Evolutionary conservation across 2,329 filamentous ascomycete genomes (phyloP), one percentile per base, ranked within the genome.

Genomic region (Pyrenochaeta sp.): DNA sequence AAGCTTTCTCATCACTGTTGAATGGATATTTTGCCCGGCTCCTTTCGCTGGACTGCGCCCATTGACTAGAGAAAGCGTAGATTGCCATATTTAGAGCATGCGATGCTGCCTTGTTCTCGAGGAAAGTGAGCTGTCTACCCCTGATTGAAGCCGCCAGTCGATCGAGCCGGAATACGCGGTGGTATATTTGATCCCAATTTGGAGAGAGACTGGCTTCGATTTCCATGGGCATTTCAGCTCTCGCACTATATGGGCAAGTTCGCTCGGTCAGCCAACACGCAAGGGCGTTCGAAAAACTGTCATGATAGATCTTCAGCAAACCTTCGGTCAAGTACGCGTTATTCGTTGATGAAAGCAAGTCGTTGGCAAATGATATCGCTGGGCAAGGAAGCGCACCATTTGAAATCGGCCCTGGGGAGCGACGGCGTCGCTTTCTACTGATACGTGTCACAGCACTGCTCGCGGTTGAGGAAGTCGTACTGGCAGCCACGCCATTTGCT

Each of bases 201-300:
- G 74, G 65, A 6, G 31, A 34, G 9, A 13, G 8, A 1, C 75
- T 74, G 41, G 67, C 68, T 24, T 73, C 66, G 40, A 60, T 42
- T 19, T 60, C 60, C 35, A 60, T 55, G 20, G 53, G 62, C 23
- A 48, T 50, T 17, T 66, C 58, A 38, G 55, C 55, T 28, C 60
- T 48, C 31, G 69, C 55, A 49, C 68, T 68, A 52, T 81, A 81
- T 1, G 79, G 79, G 40, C 79, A 82, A 3, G 77, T 81, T 32
- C 73, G 70, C 47, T 81, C 79, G 0, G 77, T 79, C 13, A 81
- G 53, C 79, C 79, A 82, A 55, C 79, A 81, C 2, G 77, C 76
- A 6, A 81, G 61, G 9, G 75, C 77, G 52, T 80, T 76, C 50
- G 81, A 79, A 50, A 81, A 69, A 20, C 77, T 79, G 48, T 81